These are phyloP conservation scores for Cupressus sempervirens DNA, from an alignment of 75 land plant genomes.

Conservation along the genomic window DNA sequence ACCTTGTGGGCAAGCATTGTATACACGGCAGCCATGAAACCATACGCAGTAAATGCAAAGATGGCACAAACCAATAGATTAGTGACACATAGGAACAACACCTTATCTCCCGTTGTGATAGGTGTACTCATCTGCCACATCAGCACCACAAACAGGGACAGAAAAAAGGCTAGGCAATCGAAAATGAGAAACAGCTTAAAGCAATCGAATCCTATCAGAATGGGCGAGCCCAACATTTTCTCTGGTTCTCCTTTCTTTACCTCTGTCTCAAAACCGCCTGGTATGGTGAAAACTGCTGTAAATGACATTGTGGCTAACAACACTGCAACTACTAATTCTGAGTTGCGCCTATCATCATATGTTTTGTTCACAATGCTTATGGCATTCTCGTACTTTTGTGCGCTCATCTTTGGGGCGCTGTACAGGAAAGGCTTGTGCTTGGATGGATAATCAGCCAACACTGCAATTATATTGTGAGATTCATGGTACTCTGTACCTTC, in stretches of 20 bases:
- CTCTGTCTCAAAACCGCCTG: neutral
- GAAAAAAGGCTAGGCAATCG: neutral
- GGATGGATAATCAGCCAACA: too few relatives aligned
- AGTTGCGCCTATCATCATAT: too few relatives aligned
- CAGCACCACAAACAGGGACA: neutral
- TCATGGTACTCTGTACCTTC: too few relatives aligned
- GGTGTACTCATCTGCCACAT: neutral
- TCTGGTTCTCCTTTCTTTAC: neutral
- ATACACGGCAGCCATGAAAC: neutral
- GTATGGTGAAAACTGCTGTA: neutral
- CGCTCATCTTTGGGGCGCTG: too few relatives aligned
- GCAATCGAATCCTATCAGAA: neutral
- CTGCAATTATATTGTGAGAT: too few relatives aligned
- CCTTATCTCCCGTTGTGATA: neutral
- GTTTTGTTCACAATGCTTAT: too few relatives aligned
- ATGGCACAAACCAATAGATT: neutral
- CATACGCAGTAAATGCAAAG: neutral
- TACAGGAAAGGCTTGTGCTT: too few relatives aligned
- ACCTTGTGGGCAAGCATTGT: neutral
- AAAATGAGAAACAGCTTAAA: too few relatives aligned
- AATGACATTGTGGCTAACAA: too few relatives aligned
- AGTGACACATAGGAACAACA: neutral
- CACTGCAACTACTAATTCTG: too few relatives aligned
- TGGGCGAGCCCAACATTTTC: neutral
- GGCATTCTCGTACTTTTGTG: too few relatives aligned